These are phyloP conservation scores for Gynochthodes officinalis DNA, from an alignment of 257 asterid genomes.

Conservation along the genomic window DNA sequence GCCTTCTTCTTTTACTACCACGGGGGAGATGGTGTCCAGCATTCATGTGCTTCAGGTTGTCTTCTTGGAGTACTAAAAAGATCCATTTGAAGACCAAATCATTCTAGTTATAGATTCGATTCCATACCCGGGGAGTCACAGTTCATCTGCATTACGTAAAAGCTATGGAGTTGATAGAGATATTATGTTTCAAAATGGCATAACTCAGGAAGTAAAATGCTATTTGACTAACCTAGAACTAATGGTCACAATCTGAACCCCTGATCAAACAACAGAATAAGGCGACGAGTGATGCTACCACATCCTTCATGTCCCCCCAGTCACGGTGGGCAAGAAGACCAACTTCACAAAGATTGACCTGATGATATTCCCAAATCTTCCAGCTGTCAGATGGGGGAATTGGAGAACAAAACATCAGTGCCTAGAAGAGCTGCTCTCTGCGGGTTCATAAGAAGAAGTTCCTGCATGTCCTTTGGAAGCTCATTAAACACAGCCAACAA, in stretches of 20 bases:
- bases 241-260: conserved; percentile 21
- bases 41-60: not conserved
- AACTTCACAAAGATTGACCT: conserved; percentile 15
- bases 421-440: conserved; percentile 59
- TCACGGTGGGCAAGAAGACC: conserved; percentile 7
- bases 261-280: conserved; percentile 20
- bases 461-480: conserved; percentile 78
- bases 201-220: conserved; percentile 6
- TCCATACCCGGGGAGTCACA: not conserved
- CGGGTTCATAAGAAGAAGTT: conserved; percentile 84
- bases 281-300: conserved; percentile 14
- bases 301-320: conserved; percentile 13
- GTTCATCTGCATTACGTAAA: conserved; percentile 14
- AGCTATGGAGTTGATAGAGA: not conserved
- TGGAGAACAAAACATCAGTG: conserved; percentile 23
- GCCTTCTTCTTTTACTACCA: not conserved
- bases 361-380: conserved; percentile 15
- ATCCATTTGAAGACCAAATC: conserved; percentile 12
- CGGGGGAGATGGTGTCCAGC: not conserved
- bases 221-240: conserved; percentile 36
- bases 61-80: conserved; percentile 3
- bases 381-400: conserved; percentile 39
- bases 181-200: not conserved
- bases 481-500: conserved; percentile 60
- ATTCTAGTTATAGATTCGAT: not conserved